A percentile compares a stretch with the other conserved stretches of the same genome.
These are phyloP conservation scores for Aspergillus hortae DNA, from an alignment of 2,329 filamentous ascomycete genomes.

Conservation along the genomic window DNA sequence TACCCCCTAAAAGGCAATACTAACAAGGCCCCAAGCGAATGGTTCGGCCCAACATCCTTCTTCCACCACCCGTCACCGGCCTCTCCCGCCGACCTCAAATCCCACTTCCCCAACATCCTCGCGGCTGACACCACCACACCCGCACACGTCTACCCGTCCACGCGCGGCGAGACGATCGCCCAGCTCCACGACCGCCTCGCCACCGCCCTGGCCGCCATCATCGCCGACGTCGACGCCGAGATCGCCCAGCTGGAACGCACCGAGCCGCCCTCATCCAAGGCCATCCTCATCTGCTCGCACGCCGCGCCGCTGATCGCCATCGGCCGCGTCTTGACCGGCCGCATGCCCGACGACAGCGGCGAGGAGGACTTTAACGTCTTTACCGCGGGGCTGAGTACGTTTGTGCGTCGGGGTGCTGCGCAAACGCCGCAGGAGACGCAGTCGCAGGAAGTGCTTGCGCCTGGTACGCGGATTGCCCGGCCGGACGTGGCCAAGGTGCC, in stretches of 20 bases:
- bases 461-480: conserved; percentile 27
- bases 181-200: conserved; percentile 79
- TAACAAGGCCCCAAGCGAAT: conserved; percentile 56
- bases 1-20: background rate
- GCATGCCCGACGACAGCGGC: conserved; percentile 66
- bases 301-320: conserved; percentile 85
- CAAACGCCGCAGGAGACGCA: background rate
- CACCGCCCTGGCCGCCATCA: conserved; percentile 64
- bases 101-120: conserved; percentile 55
- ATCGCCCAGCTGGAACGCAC: conserved; percentile 32
- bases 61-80: conserved; percentile 84
- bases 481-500: conserved; percentile 20
- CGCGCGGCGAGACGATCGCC: conserved; percentile 72
- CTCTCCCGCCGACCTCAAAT: conserved; percentile 56
- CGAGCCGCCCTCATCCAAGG: conserved; percentile 48
- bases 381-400: conserved; percentile 76
- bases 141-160: conserved; percentile 64
- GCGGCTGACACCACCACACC: conserved; percentile 44
- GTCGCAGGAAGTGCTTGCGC: conserved; percentile 16
- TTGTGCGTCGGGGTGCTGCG: conserved; percentile 44
- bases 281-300: conserved; percentile 81
- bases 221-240: conserved; percentile 65
- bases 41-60: conserved; percentile 76
- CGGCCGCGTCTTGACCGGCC: conserved; percentile 75
- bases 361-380: conserved; percentile 81